Percentiles rank a stretch among this genome's conserved stretches.
Evolutionary conservation across 352 stramenopile genomes (phyloP).

Genomic region (Globisporangium takayamanum): DNA sequence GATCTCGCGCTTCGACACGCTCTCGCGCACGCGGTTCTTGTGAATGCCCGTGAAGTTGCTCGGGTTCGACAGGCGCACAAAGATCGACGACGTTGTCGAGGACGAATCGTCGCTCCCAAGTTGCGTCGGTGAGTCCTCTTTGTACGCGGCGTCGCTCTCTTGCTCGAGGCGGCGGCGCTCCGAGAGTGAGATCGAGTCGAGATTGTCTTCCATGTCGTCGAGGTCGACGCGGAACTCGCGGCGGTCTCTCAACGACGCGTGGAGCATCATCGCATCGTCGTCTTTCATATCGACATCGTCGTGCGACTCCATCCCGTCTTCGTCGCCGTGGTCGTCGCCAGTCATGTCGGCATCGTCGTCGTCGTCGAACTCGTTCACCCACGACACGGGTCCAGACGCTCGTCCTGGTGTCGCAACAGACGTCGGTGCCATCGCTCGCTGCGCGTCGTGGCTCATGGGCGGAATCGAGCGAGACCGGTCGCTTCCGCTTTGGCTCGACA

Average conservation of each 20-base stretch:
- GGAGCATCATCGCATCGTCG: constrained; percentile 26
- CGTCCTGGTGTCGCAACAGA: constrained; percentile 6
- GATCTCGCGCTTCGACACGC: constrained; percentile 73
- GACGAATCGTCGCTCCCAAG: constrained; percentile 63
- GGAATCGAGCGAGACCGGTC: constrained; percentile 1
- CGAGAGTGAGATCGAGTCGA: constrained; percentile 31
- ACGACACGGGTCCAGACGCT: constrained; percentile 35
- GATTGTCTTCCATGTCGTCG: constrained; percentile 34
- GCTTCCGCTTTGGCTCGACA: constrained; percentile 17
- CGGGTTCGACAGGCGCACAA: constrained; percentile 80
- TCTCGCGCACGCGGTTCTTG: constrained; percentile 80
- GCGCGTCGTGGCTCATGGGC: too few relatives aligned
- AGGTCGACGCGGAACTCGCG: constrained; percentile 57
- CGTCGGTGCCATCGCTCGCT: not conserved
- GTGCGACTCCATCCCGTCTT: constrained; percentile 29
- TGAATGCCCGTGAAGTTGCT: constrained; percentile 87
- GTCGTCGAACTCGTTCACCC: constrained; percentile 67
- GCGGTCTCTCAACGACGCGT: constrained; percentile 16
- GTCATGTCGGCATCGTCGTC: constrained; percentile 64
- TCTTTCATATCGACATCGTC: constrained; percentile 53
- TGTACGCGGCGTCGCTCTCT: constrained; percentile 16
- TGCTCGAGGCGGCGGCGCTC: constrained; percentile 30
- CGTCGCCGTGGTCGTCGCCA: constrained; percentile 30
- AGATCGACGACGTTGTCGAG: constrained; percentile 46
- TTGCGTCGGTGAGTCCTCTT: constrained; percentile 37